Conservation (phyloP, 345 rosid species). For the Garcia nutans region DNA sequence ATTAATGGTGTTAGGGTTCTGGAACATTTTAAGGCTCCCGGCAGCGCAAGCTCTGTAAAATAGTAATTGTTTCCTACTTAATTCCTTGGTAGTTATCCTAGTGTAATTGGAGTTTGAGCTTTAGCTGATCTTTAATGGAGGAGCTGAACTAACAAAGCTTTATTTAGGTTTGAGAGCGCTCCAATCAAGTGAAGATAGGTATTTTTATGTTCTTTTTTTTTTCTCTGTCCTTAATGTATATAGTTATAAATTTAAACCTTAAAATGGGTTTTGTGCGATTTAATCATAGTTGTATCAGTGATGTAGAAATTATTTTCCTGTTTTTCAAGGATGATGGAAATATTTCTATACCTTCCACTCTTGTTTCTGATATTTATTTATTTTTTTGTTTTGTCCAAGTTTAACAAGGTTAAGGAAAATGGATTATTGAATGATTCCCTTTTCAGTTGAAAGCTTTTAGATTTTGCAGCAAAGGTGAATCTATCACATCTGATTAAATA, state of each 20-base stretch:
- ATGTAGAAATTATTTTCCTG: background rate
- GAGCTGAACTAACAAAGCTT: slow-evolving; percentile 21
- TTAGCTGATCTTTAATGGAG: slow-evolving; percentile 5
- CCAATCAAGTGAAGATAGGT: slow-evolving; percentile 24
- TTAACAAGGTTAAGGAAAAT: too few relatives aligned
- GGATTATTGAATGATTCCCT: background rate
- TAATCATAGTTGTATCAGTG: slow-evolving; percentile 4
- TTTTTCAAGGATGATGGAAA: background rate
- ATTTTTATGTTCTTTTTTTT: slow-evolving; percentile 15
- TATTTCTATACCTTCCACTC: background rate
- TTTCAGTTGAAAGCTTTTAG: background rate
- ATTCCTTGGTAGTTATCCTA: slow-evolving; percentile 22
- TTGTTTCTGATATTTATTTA: too few relatives aligned
- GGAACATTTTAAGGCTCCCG: slow-evolving; percentile 46
- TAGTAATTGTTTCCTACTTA: slow-evolving; percentile 25
- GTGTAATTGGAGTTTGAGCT: slow-evolving; percentile 22
- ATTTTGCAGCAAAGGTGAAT: background rate
- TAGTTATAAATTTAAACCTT: slow-evolving; percentile 22
- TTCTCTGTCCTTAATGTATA: slow-evolving; percentile 22
- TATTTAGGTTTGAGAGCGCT: slow-evolving; percentile 18
- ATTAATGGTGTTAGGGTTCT: slow-evolving; percentile 19
- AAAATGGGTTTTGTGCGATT: slow-evolving; percentile 16
- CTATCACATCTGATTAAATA: background rate
- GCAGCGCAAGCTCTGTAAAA: slow-evolving; percentile 35
- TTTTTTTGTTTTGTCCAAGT: too few relatives aligned